These are phyloP conservation scores for Striga hermonthica DNA, from an alignment of 305 asterid genomes.

Conservation along the genomic window DNA sequence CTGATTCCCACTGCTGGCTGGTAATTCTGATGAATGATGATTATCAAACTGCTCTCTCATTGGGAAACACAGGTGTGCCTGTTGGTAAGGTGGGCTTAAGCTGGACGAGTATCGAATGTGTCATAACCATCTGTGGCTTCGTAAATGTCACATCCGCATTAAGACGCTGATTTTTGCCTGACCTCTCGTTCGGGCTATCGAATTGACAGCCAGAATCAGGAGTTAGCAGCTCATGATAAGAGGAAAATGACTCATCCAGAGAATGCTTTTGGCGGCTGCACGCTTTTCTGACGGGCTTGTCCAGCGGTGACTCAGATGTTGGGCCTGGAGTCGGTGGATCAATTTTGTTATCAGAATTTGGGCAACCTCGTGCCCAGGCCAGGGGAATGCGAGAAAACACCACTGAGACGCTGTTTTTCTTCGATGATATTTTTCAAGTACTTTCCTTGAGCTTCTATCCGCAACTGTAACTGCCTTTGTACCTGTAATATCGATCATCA, in stretches of 20 bases:
- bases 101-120: slow-evolving; percentile 59
- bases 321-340: slow-evolving; percentile 85
- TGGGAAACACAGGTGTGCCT: slow-evolving; percentile 44
- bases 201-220: slow-evolving; percentile 69
- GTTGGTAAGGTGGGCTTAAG: slow-evolving; percentile 48
- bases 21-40: slow-evolving; percentile 35
- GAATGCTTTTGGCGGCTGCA: slow-evolving; percentile 52
- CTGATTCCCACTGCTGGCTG: slow-evolving; percentile 36
- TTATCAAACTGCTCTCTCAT: slow-evolving; percentile 40
- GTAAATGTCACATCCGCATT: slow-evolving; percentile 38
- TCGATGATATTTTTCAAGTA: slow-evolving; percentile 91
- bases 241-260: slow-evolving; percentile 67
- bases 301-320: slow-evolving; percentile 68
- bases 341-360: slow-evolving; percentile 53
- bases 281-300: slow-evolving; percentile 51
- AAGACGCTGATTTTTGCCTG: slow-evolving; percentile 48
- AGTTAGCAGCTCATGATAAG: slow-evolving; percentile 75
- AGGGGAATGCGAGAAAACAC: slow-evolving; percentile 66
- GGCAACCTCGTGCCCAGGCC: slow-evolving; percentile 40
- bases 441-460: slow-evolving; percentile 98
- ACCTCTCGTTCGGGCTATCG: slow-evolving; percentile 52
- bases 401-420: slow-evolving; percentile 85
- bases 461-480: slow-evolving; percentile 87
- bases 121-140: slow-evolving; percentile 41
- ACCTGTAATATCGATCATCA: slow-evolving; percentile 47